Evolutionary conservation across 176 grass and related monocot species (phyloP), one percentile per base, ranked within the genome.

Genomic region (Poa annua): DNA sequence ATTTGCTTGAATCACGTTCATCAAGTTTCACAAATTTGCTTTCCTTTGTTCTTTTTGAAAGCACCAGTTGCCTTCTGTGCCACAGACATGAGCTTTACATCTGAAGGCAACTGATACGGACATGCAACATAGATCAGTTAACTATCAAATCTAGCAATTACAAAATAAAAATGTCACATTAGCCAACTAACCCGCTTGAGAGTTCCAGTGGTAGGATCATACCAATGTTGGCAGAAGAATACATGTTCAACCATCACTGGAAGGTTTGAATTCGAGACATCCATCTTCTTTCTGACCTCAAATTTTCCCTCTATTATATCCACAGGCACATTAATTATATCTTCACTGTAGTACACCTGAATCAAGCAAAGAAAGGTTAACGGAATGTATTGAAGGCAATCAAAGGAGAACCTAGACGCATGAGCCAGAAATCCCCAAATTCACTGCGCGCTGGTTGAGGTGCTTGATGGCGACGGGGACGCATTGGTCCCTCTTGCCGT

Each of bases 341-440:
- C 85, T 85, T 99, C 93, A 87, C 96, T 99, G 77, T 96, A 99
- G 84, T 96, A 99, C 36, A 99, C 87, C 96, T 99, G 73, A 86
- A 87, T 49, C 34, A 74, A 53, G 41, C 20, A 84, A 85, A 83
- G 24, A 80, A 87, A 89, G 53, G 71, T 85, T 85, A 74, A 76
- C 49, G 72, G 77, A 55, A 62, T 71, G 57, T 79, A 87, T 56
- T 19, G 6, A 75, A 76, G n/a, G 26, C 61, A 54, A 84, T 33
- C 24, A 14, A 69, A 85, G 33, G 55, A 60, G 32, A 84, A 80
- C n/a, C n/a, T n/a, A n/a, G n/a, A n/a, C n/a, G n/a, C n/a, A n/a
- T n/a, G n/a, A n/a, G n/a, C n/a, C n/a, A n/a, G n/a, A n/a, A n/a
- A n/a, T n/a, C n/a, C n/a, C n/a, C n/a, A n/a, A n/a, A n/a, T n/a